Base-by-base conservation (phyloP, 179 eudicot genomes). In the Actinidia arguta region DNA sequence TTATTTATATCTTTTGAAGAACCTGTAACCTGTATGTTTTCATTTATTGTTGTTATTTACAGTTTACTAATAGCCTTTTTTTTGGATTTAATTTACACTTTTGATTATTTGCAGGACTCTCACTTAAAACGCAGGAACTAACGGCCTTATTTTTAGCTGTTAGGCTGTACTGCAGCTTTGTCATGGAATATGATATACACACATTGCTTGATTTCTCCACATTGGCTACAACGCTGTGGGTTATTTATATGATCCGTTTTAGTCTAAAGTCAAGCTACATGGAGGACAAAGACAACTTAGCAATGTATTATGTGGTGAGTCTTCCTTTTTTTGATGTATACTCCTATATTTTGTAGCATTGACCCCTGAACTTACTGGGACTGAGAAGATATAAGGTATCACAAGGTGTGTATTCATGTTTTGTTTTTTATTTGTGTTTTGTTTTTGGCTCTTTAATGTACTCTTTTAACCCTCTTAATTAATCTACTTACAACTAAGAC, bases 281-380 rank as follows among this genome's bases (percentile, higher is more conserved):
- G 95, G 92, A 89, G 51, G 97, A 92, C 76, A 91, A 93, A 84
- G 97, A 93, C 90, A 93, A 92, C 77, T 85, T 92, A 76, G 86
- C 94, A 27, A 36, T 84, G 18, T 92, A 92, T 84, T 92, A 87
- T 87, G 97, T 93, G 94, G 97, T 88, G 51, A 82, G 87, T 62
- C 42, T 81, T 73, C 73, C 11, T 36, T 6, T 50, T 31, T 39
- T 3, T 48, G 24, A 20, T 73, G 42, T 56, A n/a, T 64, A 17
- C 48, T 67, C 16, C 13, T 56, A 36, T 56, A 27, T 14, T 77
- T 48, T 12, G 9, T 36, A 76, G 50, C n/a, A 18, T 27, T 18
- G 39, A 17, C 24, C 25, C 8, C 8, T 14, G 7, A 14, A 9
- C 16, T 52, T 75, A 1, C 8, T 13, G 24, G 48, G 47, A 47